Base-by-base conservation (phyloP, 192 early-diverging fungal genomes). In the Linderina pennispora region DNA sequence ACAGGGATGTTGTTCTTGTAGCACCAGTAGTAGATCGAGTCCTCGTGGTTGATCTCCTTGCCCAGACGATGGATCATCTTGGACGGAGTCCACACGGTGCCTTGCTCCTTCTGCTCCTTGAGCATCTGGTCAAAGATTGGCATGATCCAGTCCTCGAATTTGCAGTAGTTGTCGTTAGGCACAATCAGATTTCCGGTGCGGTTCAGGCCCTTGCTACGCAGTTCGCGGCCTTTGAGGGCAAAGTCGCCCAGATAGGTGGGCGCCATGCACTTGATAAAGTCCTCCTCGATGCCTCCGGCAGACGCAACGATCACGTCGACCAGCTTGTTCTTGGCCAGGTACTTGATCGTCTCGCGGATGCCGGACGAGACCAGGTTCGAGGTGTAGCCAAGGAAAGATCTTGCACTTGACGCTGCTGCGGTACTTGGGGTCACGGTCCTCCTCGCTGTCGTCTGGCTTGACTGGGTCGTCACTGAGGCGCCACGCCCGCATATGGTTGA, bases 101-200 rank as follows among this genome's bases (percentile, higher is more conserved):
- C 84, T 55, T 92, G 50, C 15, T 68, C 70, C 40, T 89, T 88
- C 74, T 99, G 96, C 51, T 99, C 96, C 40, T 81, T 62, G 34
- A 97, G 79, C 82, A 95, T 83, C 41, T 86, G 71, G 60, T 99
- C 96, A 45, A 99, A 63, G 42, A 99, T 85, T 6, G 94, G 94
- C 18, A 94, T 75, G 6, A 99, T 77, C 96, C 96, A 99, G 66
- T 99, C 94, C 74, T 99, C 96, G 69, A 99, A 99, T 56, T 90
- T 86, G 79, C 94, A 96, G 63, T 99, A 99, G 65, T 99, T 99
- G 56, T 97, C 87, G 67, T 99, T 99, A 1, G 96, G 96, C 8
- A 99, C 93, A 43, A 97, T 62, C 44, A 99, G 75, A 65, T 99
- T 99, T 23, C 96, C 96, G 36, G 94, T 97, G 18, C 96, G 81